A percentile compares a stretch with the other conserved stretches of the same genome.
phyloP scores from a whole-genome alignment of 1,284 basidiomycete species.

The Heterobasidion annosum region DNA sequence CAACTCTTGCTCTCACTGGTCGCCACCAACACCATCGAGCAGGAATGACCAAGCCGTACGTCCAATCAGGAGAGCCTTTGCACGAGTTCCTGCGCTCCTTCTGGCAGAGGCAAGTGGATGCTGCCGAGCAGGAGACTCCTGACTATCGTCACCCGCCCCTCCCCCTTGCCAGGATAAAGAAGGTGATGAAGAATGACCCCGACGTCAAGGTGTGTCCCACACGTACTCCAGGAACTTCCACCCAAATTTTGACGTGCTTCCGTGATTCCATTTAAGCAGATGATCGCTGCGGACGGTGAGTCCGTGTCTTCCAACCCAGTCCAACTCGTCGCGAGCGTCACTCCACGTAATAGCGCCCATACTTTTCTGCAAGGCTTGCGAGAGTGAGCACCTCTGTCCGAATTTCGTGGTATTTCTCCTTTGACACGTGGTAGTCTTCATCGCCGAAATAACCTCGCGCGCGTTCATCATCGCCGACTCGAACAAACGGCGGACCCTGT shows the following conservation, averaged over 20 bases:
- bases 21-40: background rate
- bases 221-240: background rate
- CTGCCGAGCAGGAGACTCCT: slow-evolving; percentile 73
- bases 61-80: slow-evolving; percentile 67
- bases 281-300: slow-evolving; percentile 91
- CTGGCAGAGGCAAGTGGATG: slow-evolving; percentile 77
- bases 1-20: background rate
- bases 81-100: slow-evolving; percentile 74
- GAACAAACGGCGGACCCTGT: slow-evolving; percentile 86
- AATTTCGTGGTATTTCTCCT: background rate
- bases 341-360: slow-evolving; percentile 66
- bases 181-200: slow-evolving; percentile 97
- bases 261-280: slow-evolving; percentile 37
- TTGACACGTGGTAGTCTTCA: slow-evolving; percentile 61
- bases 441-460: slow-evolving; percentile 87
- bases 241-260: no score
- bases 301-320: slow-evolving; percentile 2
- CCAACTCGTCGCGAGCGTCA: background rate
- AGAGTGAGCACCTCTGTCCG: slow-evolving; percentile 45
- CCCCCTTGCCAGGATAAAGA: slow-evolving; percentile 91
- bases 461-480: slow-evolving; percentile 92
- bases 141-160: slow-evolving; percentile 81
- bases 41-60: slow-evolving; percentile 19
- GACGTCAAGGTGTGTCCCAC: slow-evolving; percentile 74
- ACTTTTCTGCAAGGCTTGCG: slow-evolving; percentile 92